phyloP scores from a whole-genome alignment of 805 yeast species.

The Candida oleophila region DNA sequence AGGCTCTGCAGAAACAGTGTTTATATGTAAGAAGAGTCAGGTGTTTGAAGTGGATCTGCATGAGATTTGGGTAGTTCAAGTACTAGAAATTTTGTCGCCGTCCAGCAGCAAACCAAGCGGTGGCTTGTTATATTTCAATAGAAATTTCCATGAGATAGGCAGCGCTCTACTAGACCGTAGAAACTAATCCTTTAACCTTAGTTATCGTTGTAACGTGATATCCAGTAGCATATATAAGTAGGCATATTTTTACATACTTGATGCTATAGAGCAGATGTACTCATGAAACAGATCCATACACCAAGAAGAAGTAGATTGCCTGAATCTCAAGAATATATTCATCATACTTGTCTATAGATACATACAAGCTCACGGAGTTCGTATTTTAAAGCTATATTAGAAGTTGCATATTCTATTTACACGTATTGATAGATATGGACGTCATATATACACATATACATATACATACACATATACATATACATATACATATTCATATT shows the following conservation, averaged over 20 bases:
- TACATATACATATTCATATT: slow-evolving; percentile 1
- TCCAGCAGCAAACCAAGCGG: slow-evolving; percentile 23
- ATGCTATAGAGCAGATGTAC: no score
- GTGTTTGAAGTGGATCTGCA: slow-evolving; percentile 73
- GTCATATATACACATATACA: slow-evolving; percentile 1
- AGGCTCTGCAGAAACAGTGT: slow-evolving; percentile 53
- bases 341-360: no score
- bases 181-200: no score
- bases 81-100: slow-evolving; percentile 49
- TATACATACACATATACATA: not conserved
- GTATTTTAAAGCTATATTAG: not conserved
- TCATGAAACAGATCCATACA: no score
- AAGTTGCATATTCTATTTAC: slow-evolving; percentile 28
- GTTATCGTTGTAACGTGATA: no score
- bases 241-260: no score
- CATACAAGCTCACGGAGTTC: no score
- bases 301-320: no score
- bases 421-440: slow-evolving; percentile 8
- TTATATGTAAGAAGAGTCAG: slow-evolving; percentile 57
- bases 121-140: slow-evolving; percentile 64
- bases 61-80: slow-evolving; percentile 87
- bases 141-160: slow-evolving; percentile 54
- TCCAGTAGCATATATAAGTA: no score
- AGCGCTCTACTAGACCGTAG: no score
- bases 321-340: no score